phyloP scores from a whole-genome alignment of 129 eudicot genomes.

The Helichrysum umbraculigerum region DNA sequence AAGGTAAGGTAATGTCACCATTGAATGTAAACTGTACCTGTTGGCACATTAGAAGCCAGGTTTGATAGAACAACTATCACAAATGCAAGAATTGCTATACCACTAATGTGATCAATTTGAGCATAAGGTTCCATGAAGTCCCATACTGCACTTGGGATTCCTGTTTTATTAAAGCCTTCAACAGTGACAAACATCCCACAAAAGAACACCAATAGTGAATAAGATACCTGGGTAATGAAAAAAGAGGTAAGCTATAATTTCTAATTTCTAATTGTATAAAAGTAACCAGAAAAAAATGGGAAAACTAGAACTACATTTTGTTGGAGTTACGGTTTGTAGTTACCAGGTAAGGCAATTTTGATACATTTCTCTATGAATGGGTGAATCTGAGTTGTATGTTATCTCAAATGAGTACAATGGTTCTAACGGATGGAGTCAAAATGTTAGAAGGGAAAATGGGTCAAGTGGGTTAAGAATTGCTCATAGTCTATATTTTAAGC shows the following conservation, averaged over 20 bases:
- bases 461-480: background rate
- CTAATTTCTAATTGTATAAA: background rate
- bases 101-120: conserved; percentile 55
- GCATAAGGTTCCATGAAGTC: conserved; percentile 85
- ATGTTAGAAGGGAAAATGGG: background rate
- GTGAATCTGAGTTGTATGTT: background rate
- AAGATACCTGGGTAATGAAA: conserved; percentile 61
- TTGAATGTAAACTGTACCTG: conserved; percentile 42
- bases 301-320: background rate
- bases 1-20: background rate
- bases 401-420: background rate
- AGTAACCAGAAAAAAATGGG: background rate
- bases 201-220: conserved; percentile 85
- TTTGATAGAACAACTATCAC: conserved; percentile 82
- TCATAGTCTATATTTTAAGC: background rate
- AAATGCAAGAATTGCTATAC: conserved; percentile 59
- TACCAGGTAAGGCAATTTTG: background rate
- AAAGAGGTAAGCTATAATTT: conserved; percentile 3
- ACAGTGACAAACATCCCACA: conserved; percentile 94
- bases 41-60: conserved; percentile 90
- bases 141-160: conserved; percentile 84
- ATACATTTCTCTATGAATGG: background rate
- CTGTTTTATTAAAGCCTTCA: conserved; percentile 86
- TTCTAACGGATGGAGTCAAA: background rate
- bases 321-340: background rate